Base-by-base conservation (phyloP, 83 land plant genomes). In the Picea abies region DNA sequence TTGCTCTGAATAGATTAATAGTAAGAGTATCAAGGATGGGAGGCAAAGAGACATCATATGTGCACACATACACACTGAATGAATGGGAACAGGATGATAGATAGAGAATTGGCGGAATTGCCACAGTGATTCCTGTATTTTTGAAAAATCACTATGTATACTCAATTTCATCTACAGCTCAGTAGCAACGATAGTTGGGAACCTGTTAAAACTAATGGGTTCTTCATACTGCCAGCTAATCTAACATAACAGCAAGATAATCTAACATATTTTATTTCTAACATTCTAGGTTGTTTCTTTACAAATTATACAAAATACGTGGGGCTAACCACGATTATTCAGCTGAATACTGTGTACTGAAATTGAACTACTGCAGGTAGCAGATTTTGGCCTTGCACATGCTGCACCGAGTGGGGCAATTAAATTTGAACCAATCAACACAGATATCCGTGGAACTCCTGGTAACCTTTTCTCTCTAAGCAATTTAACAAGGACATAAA, bases 361-460 rank as follows among this genome's bases (percentile, higher is more conserved):
- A 23, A 75, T 11, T 60, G 11, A 56, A 58, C 39, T 60, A 22
- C 14, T 81, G 69, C 85, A 96, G 98, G 88, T 96, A 70, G 97
- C 98, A 79, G 98, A 94, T 85, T 96, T 94, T 87, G 97, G 98
- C 76, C 93, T 96, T 76, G 98, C 93, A 39, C 95, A 94, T 87
- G 97, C 97, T 76, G 92, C 97, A 72, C 88, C 88, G 76, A 88
- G 79, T 85, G 95, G 94, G 49, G 84, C 91, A 61, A 79, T 88
- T 73, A 84, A 80, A 66, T 92, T 92, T 87, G 98, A 96, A 83
- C 96, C 90, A 22, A 86, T 94, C 29, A 96, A 85, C 81, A 94
- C 97, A 7, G 94, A 92, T 78, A 87, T 96, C 65, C 92, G 91
- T 15, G 98, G 98, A 80, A 94, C 98, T 44, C 98, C 97, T 79